Evolutionary conservation across 306 rosid species (phyloP).

Genomic region (Arachis hypogaea): DNA sequence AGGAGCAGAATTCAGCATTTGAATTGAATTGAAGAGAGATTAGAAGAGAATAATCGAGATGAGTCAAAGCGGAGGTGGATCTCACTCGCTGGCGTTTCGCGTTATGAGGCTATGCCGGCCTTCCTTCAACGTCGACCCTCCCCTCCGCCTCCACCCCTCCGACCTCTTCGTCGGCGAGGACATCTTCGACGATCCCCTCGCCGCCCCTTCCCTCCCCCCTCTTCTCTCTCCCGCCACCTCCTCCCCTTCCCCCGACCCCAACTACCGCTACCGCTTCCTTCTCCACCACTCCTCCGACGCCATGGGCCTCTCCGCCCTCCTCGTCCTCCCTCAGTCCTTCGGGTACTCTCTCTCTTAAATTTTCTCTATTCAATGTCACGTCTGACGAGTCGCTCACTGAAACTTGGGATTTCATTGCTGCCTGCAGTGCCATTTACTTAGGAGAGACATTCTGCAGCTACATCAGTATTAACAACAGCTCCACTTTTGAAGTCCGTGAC

Average conservation of each 20-base stretch:
- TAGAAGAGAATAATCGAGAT: constrained; percentile 44
- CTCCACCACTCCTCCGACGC: constrained; percentile 75
- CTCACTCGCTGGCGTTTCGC: constrained; percentile 86
- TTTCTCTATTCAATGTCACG: neutral
- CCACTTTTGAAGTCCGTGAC: constrained; percentile 85
- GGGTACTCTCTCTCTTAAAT: constrained; percentile 53
- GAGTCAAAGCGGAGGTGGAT: constrained; percentile 48
- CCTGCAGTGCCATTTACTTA: constrained; percentile 83
- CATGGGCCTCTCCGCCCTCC: constrained; percentile 93
- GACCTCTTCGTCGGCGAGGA: constrained; percentile 94
- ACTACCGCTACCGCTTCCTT: constrained; percentile 70
- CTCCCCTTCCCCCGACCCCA: constrained; percentile 69
- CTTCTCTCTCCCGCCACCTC: constrained; percentile 38
- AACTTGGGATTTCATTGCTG: neutral
- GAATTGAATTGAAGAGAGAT: neutral
- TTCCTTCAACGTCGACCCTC: constrained; percentile 83
- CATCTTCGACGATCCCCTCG: constrained; percentile 70
- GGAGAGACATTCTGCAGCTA: constrained; percentile 99
- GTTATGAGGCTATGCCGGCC: constrained; percentile 94
- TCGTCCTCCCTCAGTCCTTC: constrained; percentile 96
- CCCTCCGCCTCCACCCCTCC: constrained; percentile 76
- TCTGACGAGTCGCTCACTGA: no score
- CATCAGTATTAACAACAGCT: constrained; percentile 89
- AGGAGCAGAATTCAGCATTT: neutral
- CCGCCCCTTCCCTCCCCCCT: constrained; percentile 49